Evolutionary conservation across 176 grass and related monocot genomes (phyloP), one percentile per base, ranked within the genome.

Genomic region (Bromus sterilis): DNA sequence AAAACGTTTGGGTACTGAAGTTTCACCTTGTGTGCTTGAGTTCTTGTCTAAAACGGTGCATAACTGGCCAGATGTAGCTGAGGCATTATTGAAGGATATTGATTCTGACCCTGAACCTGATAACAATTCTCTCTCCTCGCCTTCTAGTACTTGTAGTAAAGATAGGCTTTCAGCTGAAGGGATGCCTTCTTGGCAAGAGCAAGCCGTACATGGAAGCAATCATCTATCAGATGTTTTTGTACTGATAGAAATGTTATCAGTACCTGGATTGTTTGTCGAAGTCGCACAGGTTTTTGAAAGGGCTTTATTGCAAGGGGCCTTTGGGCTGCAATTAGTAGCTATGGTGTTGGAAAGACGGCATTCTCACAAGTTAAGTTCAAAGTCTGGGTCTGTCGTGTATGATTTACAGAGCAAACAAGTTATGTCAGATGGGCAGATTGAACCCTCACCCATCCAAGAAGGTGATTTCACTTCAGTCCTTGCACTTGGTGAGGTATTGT

Each of bases 381-480:
- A 89, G 82, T 82, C 86, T 49, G 85, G 66, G 58, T 73, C 92
- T 84, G 65, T 58, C 24, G 80, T 89, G 89, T 82, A 91, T 89
- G 89, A 94, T 89, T 89, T 83, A 84, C 80, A 86, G 83, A 69
- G 81, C 71, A 84, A 87, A 63, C 81, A 85, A 73, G 68, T 77
- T 86, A 28, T 91, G 62, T 73, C 85, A 72, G 92, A 89, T 80
- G 92, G 74, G 80, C 87, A 91, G 68, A 77, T 87, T 73, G 80
- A 94, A 82, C 69, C 78, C 39, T 77, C 73, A 20, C 33, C 87
- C 42, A 26, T 85, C 74, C 84, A 94, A 80, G 89, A 93, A 89
- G 84, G 91, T 90, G 96, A 98, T 81, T 95, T 98, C 83, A 91
- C 87, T 72, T 92, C 86, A 77, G 82, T 95, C 78, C 89, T 98